Percentiles rank a stretch among this genome's conserved stretches.
Conservation (phyloP, 208 protist species). For the Leptomonas pyrrhocoris region DNA sequence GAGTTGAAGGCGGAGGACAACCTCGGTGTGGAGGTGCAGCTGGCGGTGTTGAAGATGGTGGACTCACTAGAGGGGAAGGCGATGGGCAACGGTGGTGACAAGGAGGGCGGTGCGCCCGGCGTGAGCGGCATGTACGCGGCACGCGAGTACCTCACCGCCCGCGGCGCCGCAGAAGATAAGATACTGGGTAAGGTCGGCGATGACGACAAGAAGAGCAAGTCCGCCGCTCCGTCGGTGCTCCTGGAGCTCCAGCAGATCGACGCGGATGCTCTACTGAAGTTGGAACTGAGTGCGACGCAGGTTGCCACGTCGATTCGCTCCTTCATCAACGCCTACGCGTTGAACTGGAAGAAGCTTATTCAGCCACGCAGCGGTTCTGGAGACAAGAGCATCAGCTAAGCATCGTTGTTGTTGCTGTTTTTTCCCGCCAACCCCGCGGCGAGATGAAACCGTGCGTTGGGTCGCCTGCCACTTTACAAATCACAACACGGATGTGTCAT, state of each 20-base stretch:
- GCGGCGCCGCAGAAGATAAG: conserved; percentile 71
- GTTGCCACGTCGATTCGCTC: conserved; percentile 58
- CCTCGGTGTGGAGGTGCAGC: conserved; percentile 83
- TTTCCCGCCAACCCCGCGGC: neutral
- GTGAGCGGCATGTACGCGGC: conserved; percentile 47
- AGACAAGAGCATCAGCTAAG: conserved; percentile 72
- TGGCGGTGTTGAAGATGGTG: conserved; percentile 64
- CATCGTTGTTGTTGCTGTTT: neutral
- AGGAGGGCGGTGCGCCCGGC: conserved; percentile 36
- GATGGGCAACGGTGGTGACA: conserved; percentile 38
- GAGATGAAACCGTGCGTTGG: neutral
- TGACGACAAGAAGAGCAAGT: conserved; percentile 38
- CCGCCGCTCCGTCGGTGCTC: conserved; percentile 53
- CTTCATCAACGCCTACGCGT: conserved; percentile 74
- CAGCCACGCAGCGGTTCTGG: conserved; percentile 56
- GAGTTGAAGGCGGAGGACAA: conserved; percentile 90
- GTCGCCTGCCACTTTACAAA: neutral
- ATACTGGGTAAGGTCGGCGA: conserved; percentile 51
- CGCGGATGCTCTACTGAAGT: conserved; percentile 56
- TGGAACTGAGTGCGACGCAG: conserved; percentile 62
- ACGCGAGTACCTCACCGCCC: conserved; percentile 60
- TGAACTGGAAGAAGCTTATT: conserved; percentile 91
- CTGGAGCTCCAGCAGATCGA: conserved; percentile 76
- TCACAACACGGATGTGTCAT: too few relatives aligned
- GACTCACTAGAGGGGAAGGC: conserved; percentile 59